These are phyloP conservation scores for Cyclotella choctawhatcheeana DNA, from an alignment of 108 stramenopile genomes.

Conservation along the genomic window DNA sequence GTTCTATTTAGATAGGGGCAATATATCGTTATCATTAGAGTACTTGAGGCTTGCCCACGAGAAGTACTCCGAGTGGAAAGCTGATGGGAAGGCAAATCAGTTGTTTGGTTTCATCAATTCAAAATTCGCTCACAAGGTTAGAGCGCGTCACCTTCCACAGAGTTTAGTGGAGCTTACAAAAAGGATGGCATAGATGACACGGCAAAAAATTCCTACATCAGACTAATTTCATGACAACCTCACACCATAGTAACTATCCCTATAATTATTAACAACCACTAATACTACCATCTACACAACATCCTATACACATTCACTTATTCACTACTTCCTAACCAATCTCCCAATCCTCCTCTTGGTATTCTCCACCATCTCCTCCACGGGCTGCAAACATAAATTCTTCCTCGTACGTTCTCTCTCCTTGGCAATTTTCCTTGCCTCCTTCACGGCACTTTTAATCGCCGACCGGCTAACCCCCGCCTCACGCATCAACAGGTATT, in stretches of 20 bases:
- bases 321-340: no score
- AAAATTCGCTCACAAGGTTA: constrained; percentile 1
- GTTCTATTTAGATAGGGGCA: constrained; percentile 19
- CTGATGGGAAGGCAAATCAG: constrained; percentile 9
- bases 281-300: no score
- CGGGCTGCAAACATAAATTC: constrained; percentile 1
- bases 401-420: constrained; percentile 17
- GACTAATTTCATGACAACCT: no score
- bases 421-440: constrained; percentile 47
- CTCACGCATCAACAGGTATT: constrained; percentile 53
- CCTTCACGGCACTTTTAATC: constrained; percentile 45
- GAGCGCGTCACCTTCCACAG: no score
- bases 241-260: no score
- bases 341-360: constrained; percentile 6
- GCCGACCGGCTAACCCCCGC: constrained; percentile 50
- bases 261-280: no score
- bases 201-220: no score
- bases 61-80: constrained; percentile 20
- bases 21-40: constrained; percentile 1
- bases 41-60: constrained; percentile 21
- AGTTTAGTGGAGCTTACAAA: no score
- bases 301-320: no score
- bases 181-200: no score
- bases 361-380: constrained; percentile 37
- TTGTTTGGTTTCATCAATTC: not conserved